phyloP scores from a whole-genome alignment of 805 yeast species.

The Barnettozyma wickerhamii region DNA sequence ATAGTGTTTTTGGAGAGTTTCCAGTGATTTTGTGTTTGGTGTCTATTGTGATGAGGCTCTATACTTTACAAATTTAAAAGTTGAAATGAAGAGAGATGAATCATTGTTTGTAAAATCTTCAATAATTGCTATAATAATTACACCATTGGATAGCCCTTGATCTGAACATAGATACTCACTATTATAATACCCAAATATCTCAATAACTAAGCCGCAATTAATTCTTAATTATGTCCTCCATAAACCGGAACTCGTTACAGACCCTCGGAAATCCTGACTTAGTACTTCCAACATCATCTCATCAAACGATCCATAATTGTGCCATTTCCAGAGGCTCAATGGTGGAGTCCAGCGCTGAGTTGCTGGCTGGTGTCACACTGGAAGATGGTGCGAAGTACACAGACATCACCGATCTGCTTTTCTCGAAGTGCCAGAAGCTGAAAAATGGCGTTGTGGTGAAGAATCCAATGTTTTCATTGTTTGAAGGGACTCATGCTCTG shows the following conservation, averaged over 20 bases:
- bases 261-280: no score
- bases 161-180: no score
- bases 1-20: no score
- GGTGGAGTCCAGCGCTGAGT: not conserved
- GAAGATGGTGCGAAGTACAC: constrained; percentile 1
- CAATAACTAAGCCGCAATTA: no score
- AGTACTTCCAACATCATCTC: no score
- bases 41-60: not conserved
- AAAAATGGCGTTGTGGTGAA: constrained; percentile 54
- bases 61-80: not conserved
- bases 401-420: constrained; percentile 57
- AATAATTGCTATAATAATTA: not conserved
- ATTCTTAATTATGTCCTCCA: no score
- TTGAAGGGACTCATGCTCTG: constrained; percentile 84
- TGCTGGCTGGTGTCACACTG: not conserved
- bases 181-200: no score
- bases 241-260: no score
- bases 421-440: constrained; percentile 34
- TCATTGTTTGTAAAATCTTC: not conserved
- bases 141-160: no score
- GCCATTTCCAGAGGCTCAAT: no score
- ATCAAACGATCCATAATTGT: no score
- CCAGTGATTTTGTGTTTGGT: no score
- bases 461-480: constrained; percentile 55
- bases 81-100: not conserved